Percentiles rank a stretch among this genome's conserved stretches.
These are phyloP conservation scores for Petunia axillaris DNA, from an alignment of 257 asterid genomes.

Conservation along the genomic window DNA sequence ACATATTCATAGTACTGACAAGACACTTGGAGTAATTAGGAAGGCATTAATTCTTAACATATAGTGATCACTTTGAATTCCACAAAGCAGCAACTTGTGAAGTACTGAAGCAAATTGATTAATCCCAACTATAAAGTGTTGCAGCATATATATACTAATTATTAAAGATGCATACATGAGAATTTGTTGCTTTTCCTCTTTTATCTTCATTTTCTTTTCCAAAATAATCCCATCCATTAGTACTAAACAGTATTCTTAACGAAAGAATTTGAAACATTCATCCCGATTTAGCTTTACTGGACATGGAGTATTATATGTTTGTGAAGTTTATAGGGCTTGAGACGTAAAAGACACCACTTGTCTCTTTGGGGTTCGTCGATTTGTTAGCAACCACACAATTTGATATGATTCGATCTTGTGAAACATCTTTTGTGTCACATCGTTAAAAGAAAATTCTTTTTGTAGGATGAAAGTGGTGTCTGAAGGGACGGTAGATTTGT, in stretches of 20 bases:
- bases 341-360: background rate
- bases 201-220: background rate
- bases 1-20: background rate
- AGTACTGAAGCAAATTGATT: background rate
- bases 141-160: background rate
- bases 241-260: background rate
- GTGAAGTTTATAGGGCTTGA: no score
- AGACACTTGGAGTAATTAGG: background rate
- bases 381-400: background rate
- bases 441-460: background rate
- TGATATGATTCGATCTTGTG: background rate
- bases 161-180: background rate
- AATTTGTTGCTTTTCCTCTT: background rate
- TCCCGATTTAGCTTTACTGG: no score
- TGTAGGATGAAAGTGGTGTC: background rate
- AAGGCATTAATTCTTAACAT: background rate
- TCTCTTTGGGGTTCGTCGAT: background rate
- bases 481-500: background rate
- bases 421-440: constrained; percentile 11
- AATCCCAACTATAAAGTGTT: background rate
- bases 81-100: background rate
- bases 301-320: no score
- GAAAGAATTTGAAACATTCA: no score
- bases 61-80: background rate
- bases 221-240: background rate